Evolutionary conservation across 805 yeast genomes (phyloP).

Genomic region (Starmerella floricola): DNA sequence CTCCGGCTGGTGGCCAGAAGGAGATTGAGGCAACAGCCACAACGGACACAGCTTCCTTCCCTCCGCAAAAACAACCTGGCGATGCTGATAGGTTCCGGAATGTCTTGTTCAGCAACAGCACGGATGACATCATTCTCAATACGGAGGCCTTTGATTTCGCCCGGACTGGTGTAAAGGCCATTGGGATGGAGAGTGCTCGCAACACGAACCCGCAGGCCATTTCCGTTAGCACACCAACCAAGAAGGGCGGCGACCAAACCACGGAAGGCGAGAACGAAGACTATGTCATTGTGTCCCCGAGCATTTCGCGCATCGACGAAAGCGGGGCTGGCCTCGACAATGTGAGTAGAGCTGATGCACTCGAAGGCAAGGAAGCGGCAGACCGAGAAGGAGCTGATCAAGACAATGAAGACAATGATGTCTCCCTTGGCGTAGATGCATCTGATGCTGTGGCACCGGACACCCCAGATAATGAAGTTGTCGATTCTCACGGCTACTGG

Average conservation of each 20-base stretch:
- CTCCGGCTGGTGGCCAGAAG: too few relatives aligned
- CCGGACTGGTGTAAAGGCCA: background rate
- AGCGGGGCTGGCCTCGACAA: background rate
- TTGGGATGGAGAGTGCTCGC: background rate
- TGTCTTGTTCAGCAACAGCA: slow-evolving; percentile 34
- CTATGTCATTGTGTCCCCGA: slow-evolving; percentile 1
- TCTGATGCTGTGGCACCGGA: too few relatives aligned
- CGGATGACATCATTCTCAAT: slow-evolving; percentile 57
- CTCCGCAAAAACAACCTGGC: background rate
- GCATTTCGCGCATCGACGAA: background rate
- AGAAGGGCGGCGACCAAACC: background rate
- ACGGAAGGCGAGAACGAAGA: background rate
- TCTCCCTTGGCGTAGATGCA: too few relatives aligned
- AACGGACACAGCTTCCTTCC: slow-evolving; percentile 2
- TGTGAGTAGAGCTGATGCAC: too few relatives aligned
- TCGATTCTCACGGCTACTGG: slow-evolving; percentile 73
- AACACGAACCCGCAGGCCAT: slow-evolving; percentile 1
- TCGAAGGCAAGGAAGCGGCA: too few relatives aligned
- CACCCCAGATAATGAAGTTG: slow-evolving; percentile 33
- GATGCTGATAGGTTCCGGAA: slow-evolving; percentile 13
- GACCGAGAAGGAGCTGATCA: too few relatives aligned
- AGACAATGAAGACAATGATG: too few relatives aligned
- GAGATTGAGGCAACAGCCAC: too few relatives aligned
- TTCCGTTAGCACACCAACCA: slow-evolving; percentile 10
- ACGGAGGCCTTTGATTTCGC: slow-evolving; percentile 50